Conservation (phyloP, 2,329 filamentous ascomycete genomes). For the Aspergillus ochraceoroseus region DNA sequence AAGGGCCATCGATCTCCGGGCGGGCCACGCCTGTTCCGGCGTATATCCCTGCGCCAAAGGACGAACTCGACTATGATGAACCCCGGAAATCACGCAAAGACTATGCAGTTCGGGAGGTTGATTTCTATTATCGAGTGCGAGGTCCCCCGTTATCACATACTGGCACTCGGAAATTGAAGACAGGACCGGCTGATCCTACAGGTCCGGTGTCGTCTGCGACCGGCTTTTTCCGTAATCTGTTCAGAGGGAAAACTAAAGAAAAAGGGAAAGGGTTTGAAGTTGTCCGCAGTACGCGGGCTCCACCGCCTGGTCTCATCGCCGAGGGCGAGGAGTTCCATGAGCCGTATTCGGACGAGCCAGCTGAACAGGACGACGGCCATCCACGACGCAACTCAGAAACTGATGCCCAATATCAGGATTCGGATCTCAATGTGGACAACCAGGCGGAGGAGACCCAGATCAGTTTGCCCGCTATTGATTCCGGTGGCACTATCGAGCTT, state of each 20-base stretch:
- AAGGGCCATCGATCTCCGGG: conserved; percentile 42
- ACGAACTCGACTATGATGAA: conserved; percentile 53
- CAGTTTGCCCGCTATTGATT: conserved; percentile 57
- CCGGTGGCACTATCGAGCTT: conserved; percentile 57
- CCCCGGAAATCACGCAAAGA: conserved; percentile 61
- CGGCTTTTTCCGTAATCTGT: conserved; percentile 76
- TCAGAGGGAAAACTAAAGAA: conserved; percentile 83
- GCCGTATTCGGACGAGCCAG: conserved; percentile 55
- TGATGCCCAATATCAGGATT: conserved; percentile 26
- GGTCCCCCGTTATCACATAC: conserved; percentile 80
- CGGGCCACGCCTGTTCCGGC: conserved; percentile 50
- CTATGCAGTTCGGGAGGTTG: conserved; percentile 89
- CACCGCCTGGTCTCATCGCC: conserved; percentile 62
- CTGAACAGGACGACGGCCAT: conserved; percentile 26
- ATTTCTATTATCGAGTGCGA: conserved; percentile 92
- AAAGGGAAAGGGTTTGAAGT: conserved; percentile 97
- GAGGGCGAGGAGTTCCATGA: conserved; percentile 59
- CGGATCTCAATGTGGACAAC: conserved; percentile 21
- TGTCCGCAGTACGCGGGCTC: conserved; percentile 81
- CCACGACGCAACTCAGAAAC: conserved; percentile 26
- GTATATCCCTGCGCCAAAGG: conserved; percentile 50
- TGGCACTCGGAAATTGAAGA: conserved; percentile 79
- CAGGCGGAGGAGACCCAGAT: conserved; percentile 35
- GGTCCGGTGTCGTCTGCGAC: conserved; percentile 83
- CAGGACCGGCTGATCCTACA: conserved; percentile 89